A percentile compares a stretch with the other conserved stretches of the same genome.
Evolutionary conservation across 805 yeast species (phyloP).

Genomic region (Ascoidea asiatica): DNA sequence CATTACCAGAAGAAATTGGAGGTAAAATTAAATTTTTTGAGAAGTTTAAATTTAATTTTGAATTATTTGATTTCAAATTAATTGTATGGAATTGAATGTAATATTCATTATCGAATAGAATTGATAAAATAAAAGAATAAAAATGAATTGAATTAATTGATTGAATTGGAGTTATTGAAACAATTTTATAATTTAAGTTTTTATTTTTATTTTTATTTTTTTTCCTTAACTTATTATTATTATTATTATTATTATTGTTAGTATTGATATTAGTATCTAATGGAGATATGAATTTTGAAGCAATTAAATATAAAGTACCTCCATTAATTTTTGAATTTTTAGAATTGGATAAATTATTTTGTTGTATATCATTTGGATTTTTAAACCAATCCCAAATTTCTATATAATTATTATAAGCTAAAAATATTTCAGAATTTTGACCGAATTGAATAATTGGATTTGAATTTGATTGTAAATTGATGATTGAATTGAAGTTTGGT

Average conservation of each 20-base stretch:
- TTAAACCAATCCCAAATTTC: constrained; percentile 29
- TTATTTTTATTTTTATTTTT: too few relatives aligned
- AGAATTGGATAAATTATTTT: neutral
- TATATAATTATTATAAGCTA: constrained; percentile 16
- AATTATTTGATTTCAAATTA: constrained; percentile 5
- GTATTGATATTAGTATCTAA: constrained; percentile 3
- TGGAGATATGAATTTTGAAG: constrained; percentile 7
- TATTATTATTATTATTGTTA: too few relatives aligned
- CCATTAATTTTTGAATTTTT: constrained; percentile 1
- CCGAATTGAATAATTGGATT: constrained; percentile 19
- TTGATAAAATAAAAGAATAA: constrained; percentile 13
- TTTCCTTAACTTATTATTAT: too few relatives aligned
- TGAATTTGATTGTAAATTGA: neutral
- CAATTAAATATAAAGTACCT: constrained; percentile 18
- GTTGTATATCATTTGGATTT: constrained; percentile 6
- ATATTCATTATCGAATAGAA: constrained; percentile 3
- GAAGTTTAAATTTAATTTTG: constrained; percentile 9
- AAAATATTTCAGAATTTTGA: constrained; percentile 22
- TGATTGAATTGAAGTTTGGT: neutral
- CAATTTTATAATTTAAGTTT: too few relatives aligned
- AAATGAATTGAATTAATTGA: constrained; percentile 13
- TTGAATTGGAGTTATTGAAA: constrained; percentile 15
- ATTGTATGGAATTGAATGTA: constrained; percentile 5
- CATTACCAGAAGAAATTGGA: constrained; percentile 14
- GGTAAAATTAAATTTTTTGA: constrained; percentile 14